Base-by-base conservation (phyloP, 108 stramenopile genomes). In the Cyclostephanos invisitatus region DNA sequence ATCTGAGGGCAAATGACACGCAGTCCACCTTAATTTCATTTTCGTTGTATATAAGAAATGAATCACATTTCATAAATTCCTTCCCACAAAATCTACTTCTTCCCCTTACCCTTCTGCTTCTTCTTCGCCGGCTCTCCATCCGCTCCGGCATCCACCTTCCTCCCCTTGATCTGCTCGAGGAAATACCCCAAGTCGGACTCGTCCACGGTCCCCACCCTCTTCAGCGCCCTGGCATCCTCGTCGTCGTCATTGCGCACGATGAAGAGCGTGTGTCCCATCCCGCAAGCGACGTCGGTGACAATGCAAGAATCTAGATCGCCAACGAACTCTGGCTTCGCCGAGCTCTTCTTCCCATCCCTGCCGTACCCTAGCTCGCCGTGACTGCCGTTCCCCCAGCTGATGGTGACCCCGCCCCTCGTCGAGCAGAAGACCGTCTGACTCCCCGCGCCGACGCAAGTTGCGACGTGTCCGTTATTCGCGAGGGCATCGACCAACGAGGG, bases 381-480 rank as follows among this genome's bases (percentile, higher is more conserved):
- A 8, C 74, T 84, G 17, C 94, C 94, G 40, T 86, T 76, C 46
- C 94, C 94, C 91, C 94, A 91, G 9, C 89, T 86, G 25, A 96
- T 91, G 18, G 95, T 96, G 50, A 89, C 85, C 10, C 83, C 92
- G 49, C 80, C 66, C 7, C 57, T 64, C 15, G 92, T 94, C 20
- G 79, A 70, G 70, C 89, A 89, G 29, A 85, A 81, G 1, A 96
- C 90, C 15, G 84, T 87, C 49, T 75, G 74, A 36, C 62, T 70
- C 3, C 92, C 95, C 17, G 83, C 87, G 17, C 78, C 88, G 22
- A 86, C 68, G 59, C 86, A 74, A 32, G 75, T 77, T 29, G 88
- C 90, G 17, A 87, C 86, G 80, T 94, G 92, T 29, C 77, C 82
- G 69, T 96, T 96, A 65, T 94, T 92, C 38, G 95, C 95, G 68